phyloP scores from a whole-genome alignment of 2,329 filamentous ascomycete species.

The Claviceps paspali region DNA sequence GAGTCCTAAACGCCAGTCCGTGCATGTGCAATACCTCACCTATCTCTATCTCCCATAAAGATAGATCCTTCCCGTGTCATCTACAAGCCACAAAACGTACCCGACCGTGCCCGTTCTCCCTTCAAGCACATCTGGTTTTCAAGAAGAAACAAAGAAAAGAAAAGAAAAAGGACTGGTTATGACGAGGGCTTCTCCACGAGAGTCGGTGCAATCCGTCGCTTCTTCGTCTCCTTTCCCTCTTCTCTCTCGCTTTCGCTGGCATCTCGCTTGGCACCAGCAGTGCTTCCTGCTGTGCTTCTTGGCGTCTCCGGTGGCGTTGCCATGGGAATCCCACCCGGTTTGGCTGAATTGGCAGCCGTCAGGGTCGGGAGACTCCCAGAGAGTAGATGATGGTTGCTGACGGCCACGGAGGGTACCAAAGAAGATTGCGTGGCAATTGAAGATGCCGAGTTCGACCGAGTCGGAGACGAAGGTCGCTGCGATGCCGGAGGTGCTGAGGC shows the following conservation, averaged over 20 bases:
- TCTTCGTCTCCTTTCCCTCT: constrained; percentile 43
- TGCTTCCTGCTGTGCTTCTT: constrained; percentile 20
- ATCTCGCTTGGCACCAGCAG: constrained; percentile 38
- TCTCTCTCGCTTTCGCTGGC: constrained; percentile 39
- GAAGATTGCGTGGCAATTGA: constrained; percentile 57
- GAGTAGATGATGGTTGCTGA: constrained; percentile 67
- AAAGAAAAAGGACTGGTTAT: background rate
- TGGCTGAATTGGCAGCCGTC: constrained; percentile 55
- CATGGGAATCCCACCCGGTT: constrained; percentile 51
- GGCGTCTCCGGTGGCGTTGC: constrained; percentile 88
- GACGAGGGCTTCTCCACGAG: constrained; percentile 23
- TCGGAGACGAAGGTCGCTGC: constrained; percentile 59
- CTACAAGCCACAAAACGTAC: background rate
- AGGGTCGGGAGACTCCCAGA: constrained; percentile 64
- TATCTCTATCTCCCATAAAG: too few species aligned
- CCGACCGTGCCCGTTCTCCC: background rate
- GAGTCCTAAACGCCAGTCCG: constrained; percentile 14
- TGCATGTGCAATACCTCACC: constrained; percentile 12
- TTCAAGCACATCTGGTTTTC: background rate
- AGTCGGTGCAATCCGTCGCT: constrained; percentile 55
- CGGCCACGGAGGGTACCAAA: constrained; percentile 32
- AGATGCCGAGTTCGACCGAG: constrained; percentile 73
- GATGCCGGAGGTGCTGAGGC: constrained; percentile 41
- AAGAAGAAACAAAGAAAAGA: background rate
- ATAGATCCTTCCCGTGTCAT: too few species aligned